Percentiles rank a stretch among this genome's conserved stretches.
These are phyloP conservation scores for Lactarius indigo DNA, from an alignment of 768 basidiomycete genomes.

Conservation along the genomic window DNA sequence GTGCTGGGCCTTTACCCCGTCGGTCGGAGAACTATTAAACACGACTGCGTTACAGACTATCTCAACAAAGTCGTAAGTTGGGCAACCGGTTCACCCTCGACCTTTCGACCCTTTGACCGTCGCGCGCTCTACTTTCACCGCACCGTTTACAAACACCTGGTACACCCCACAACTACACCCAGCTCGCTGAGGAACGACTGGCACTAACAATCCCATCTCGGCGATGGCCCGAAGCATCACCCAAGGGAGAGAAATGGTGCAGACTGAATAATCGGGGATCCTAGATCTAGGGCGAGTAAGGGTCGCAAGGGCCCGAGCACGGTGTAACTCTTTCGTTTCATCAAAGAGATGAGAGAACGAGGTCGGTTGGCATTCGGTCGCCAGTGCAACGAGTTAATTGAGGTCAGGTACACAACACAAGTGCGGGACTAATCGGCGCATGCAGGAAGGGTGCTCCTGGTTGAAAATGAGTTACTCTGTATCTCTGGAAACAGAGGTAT, in stretches of 20 bases:
- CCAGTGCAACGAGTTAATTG: conserved; percentile 44
- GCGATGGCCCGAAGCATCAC: neutral
- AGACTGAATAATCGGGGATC: conserved; percentile 37
- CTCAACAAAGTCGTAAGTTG: neutral
- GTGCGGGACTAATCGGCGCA: conserved; percentile 27
- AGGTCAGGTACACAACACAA: conserved; percentile 34
- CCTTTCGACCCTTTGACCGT: neutral
- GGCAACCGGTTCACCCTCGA: neutral
- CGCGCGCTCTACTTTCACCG: conserved; percentile 19
- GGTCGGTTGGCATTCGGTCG: conserved; percentile 45
- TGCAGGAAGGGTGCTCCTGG: neutral
- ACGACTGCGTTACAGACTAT: conserved; percentile 2
- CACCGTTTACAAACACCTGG: conserved; percentile 24
- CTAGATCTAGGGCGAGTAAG: conserved; percentile 40
- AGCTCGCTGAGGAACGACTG: conserved; percentile 23
- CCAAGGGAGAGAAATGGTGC: conserved; percentile 1
- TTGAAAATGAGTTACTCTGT: neutral
- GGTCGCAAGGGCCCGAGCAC: conserved; percentile 39
- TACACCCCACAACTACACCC: conserved; percentile 26
- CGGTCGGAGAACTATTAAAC: neutral
- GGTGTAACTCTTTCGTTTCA: conserved; percentile 25
- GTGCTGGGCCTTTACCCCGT: neutral
- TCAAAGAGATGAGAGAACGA: conserved; percentile 49
- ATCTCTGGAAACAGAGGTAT: neutral
- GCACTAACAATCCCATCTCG: neutral